Base-by-base conservation (phyloP, 257 asterid genomes). In the Solanum pimpinellifolium region DNA sequence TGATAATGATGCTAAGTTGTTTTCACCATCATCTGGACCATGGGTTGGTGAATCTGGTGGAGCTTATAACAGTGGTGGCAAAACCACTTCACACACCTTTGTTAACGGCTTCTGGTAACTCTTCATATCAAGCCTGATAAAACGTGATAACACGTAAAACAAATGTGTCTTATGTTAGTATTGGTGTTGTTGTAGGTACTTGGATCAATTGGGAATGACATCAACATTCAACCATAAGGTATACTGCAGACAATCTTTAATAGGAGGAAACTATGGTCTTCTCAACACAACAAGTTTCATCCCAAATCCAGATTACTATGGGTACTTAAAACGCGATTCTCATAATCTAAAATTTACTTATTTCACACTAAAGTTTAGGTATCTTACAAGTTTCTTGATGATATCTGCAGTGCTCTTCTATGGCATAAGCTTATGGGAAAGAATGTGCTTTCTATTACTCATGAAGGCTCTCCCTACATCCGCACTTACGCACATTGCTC, bases 41-140 rank as follows among this genome's bases (percentile, higher is more conserved):
- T 96, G 99, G 99, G 94, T 96, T 31, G 98, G 99, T 78, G 99
- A 96, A 89, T 85, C 98, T 13, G 99, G 98, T 85, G 99, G 99
- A 13, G 98, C 99, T 75, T 96, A 91, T 23, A 96, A 93, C 66
- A 96, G 98, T 89, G 98, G 99, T 77, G 97, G 99, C 84, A 95
- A 89, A 91, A 84, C 91, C 80, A 96, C 95, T 11, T 96, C 98
- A 2, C 94, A 90, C 80, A 87, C 96, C 76, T 96, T 96, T 87
- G 95, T 89, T 39, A 84, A 96, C 83, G 99, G 98, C 59, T 96
- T 96, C 90, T 96, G 99, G 99, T 94, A n/a, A 74, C 78, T 81
- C 11, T 65, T 47, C 60, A 31, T 44, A 81, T 14, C 85, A 29
- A 81, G 70, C 21, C 69, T 81, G 85, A 49, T 18, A 80, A 72